Percentiles rank a stretch among this genome's conserved stretches.
phyloP scores from a whole-genome alignment of 2,329 filamentous ascomycete genomes.

The Penicillium sp. region DNA sequence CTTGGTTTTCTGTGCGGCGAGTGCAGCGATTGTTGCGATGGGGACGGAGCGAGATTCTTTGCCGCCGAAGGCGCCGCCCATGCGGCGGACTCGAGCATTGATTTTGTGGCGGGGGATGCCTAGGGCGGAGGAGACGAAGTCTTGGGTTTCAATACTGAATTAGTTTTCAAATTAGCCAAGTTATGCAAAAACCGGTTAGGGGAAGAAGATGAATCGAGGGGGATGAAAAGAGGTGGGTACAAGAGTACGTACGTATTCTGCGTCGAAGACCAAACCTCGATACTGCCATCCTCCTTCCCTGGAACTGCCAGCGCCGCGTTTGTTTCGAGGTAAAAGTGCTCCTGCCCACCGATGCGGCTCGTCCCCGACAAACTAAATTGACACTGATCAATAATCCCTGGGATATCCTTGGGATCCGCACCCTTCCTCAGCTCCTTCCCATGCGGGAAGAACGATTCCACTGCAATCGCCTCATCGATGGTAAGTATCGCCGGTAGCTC shows the following conservation, averaged over 20 bases:
- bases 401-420: constrained; percentile 9
- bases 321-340: constrained; percentile 92
- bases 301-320: constrained; percentile 80
- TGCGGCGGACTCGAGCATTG: constrained; percentile 77
- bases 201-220: not conserved
- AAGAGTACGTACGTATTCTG: constrained; percentile 71
- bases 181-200: constrained; percentile 23
- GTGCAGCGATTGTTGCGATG: constrained; percentile 74
- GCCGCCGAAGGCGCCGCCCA: constrained; percentile 86
- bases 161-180: constrained; percentile 21
- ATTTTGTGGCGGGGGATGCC: constrained; percentile 80
- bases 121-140: constrained; percentile 76
- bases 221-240: constrained; percentile 15
- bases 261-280: constrained; percentile 84
- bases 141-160: constrained; percentile 59
- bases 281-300: constrained; percentile 83
- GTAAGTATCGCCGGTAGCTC: constrained; percentile 81
- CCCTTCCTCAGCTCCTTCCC: constrained; percentile 79
- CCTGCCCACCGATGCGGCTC: constrained; percentile 62
- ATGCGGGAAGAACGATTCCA: constrained; percentile 79
- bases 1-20: constrained; percentile 78
- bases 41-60: constrained; percentile 83
- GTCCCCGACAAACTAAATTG: constrained; percentile 31
- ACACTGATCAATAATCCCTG: constrained; percentile 5
- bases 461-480: constrained; percentile 85